Evolutionary conservation across 2,329 filamentous ascomycete genomes (phyloP), one percentile per base, ranked within the genome.

Genomic region (Colletotrichum sojae): DNA sequence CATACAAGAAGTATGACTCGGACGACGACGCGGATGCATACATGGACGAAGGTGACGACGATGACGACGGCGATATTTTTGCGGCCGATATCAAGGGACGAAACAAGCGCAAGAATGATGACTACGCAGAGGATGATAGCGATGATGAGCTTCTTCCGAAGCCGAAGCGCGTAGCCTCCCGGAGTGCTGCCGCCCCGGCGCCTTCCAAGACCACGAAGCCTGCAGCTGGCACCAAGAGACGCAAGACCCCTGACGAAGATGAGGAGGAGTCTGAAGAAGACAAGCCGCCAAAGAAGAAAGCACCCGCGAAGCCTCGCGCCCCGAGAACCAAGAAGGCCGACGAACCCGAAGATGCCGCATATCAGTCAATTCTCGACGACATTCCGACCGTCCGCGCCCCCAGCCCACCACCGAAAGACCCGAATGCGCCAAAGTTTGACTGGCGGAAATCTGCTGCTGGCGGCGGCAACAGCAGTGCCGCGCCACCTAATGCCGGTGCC

Each of bases 321-420:
- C 83, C 88, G 3, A 84, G 83, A 74, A 82, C 87, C 12, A 92
- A 93, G 78, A 93, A 94, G 78, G 85, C 88, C 3, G 88, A 89
- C 3, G 84, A 85, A 6, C 81, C 87, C 2, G 94, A 97, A 75
- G 91, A 90, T 75, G 86, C 91, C 16, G 87, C 89, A 22, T 90
- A 97, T 20, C 90, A 97, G 78, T 90, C 91, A 56, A 98, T 99
- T 53, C 88, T 98, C 39, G 91, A 97, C 77, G 94, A 90, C 73
- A 95, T 99, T 69, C 93, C 94, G 5, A 93, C 90, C 1, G 89
- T 99, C 49, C 86, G 91, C 67, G 87, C 96, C 22, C 96, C 96
- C 6, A 93, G 94, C 4, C 95, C 96, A 49, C 95, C 95, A 2
- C 86, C 91, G 1, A 89, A 90, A 71, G 88, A 91, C 63, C 88